Evolutionary conservation across 2,329 filamentous ascomycete genomes (phyloP), one percentile per base, ranked within the genome.

Genomic region (Emergomyces africanus): DNA sequence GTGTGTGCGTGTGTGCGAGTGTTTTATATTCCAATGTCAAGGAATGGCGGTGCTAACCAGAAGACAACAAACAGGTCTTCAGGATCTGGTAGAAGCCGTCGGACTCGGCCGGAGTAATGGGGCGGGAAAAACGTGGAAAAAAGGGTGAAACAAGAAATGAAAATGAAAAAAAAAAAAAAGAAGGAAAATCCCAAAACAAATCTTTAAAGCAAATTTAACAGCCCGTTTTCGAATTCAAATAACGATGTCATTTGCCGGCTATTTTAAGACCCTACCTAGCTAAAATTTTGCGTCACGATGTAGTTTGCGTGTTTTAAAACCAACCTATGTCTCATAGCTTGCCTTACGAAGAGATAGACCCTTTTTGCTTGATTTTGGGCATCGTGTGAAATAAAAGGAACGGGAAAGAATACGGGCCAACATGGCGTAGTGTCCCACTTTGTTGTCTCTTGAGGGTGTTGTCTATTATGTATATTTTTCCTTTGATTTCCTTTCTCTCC

Each of bases 1-100:
- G n/a, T n/a, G n/a, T n/a, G n/a, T n/a, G n/a, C n/a, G n/a, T n/a
- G n/a, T n/a, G n/a, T n/a, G n/a, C n/a, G n/a, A n/a, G n/a, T n/a
- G n/a, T n/a, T n/a, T 2, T 23, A 37, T 23, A 39, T 37, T 48
- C 12, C 44, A 3, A 30, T 37, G n/a, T 10, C 50, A 53, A 5
- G 18, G 30, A 37, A 15, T 28, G 50, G 30, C 12, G 28, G 39
- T 39, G 5, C 39, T 41, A 54, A 49, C 57, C 50, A 44, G 15
- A 28, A 42, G 18, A 59, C 54, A 42, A 58, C 20, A 12, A 44
- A 30, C 37, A 76, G 74, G 72, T 74, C 73, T 49, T 71, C 72
- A 59, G 74, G 74, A 39, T 66, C 71, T 57, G 67, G 71, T 48
- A 72, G 67, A 63, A 63, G 61, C 58, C 71, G 71, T 62, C 71